phyloP scores from a whole-genome alignment of 1,284 basidiomycete species.

The Lignosus rhinocerotis region DNA sequence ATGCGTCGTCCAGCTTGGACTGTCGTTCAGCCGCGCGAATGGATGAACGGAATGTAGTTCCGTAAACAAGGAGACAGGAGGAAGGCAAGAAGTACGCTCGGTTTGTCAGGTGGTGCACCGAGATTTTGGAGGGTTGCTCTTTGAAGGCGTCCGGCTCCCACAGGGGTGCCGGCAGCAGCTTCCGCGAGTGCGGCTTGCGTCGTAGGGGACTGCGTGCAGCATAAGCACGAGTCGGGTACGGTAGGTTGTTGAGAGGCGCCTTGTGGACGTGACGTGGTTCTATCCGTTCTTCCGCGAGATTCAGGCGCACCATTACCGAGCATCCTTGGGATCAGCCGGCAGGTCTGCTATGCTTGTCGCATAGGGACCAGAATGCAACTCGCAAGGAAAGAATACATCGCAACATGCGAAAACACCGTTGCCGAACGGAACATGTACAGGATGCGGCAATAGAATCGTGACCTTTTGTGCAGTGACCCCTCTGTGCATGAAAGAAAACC shows the following conservation, averaged over 20 bases:
- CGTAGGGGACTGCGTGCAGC: neutral
- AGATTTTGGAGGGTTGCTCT: constrained; percentile 8
- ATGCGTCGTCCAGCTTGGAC: neutral
- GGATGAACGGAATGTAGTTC: neutral
- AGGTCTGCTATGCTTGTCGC: too few species aligned
- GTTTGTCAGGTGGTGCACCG: constrained; percentile 14
- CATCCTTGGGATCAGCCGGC: neutral
- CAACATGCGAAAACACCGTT: neutral
- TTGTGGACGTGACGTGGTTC: neutral
- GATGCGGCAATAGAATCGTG: neutral
- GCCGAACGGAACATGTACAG: neutral
- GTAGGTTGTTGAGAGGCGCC: neutral
- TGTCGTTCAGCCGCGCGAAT: neutral
- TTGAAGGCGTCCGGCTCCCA: constrained; percentile 9
- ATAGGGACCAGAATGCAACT: neutral
- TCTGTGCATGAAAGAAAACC: neutral
- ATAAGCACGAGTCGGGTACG: neutral
- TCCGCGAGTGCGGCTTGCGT: neutral
- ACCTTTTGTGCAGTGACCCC: neutral
- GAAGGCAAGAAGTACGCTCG: neutral
- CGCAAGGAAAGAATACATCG: neutral
- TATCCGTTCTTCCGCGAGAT: constrained; percentile 6
- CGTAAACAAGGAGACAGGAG: neutral
- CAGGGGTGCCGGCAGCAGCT: neutral
- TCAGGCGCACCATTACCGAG: constrained; percentile 5